Base-by-base conservation (phyloP, 169 alveolate species). In the Eimeria sp. region DNA sequence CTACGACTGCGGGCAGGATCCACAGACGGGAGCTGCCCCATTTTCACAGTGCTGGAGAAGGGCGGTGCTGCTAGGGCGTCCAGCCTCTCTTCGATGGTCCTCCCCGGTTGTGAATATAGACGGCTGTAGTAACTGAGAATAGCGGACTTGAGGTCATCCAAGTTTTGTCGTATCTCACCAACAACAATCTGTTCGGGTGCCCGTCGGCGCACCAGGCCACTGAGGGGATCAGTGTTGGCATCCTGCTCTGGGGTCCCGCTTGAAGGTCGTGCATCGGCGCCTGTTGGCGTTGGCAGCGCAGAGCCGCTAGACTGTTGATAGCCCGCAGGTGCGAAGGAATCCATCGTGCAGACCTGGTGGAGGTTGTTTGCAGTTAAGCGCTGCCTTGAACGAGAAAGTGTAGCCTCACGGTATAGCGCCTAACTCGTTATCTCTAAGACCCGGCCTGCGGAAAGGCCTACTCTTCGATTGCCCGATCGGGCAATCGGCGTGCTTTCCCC, bases 111-210 rank as follows among this genome's bases (percentile, higher is more conserved):
- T 22, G 96, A 82, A 27, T 93, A 93, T 22, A 93, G 89, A 4
- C 96, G 87, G 34, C 94, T 54, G 80, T 93, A 93, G 80, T 93
- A 83, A 14, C 89, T 61, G 47, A 93, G 88, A 30, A 93, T 78
- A 6, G 96, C 73, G 45, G 94, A 43, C 80, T 93, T 93, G 58
- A 93, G 80, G 88, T 83, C 94, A 34, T 93, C 96, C 80, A 93
- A 49, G 30, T 93, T 93, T 34, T 88, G 83, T 34, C 93, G 92
- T 65, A 83, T 34, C 67, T 93, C 96, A 2, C 96, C 96, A 14
- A 93, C 96, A 22, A 93, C 89, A 34, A 83, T 92, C 45, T 58
- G 93, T 57, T 87, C 93, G 5, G 93, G 93, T n/a, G 93, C 49
- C 65, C 47, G 67, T 34, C 93, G 93, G 51, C 58, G 43, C 40